Evolutionary conservation across 306 rosid species (phyloP), one percentile per base, ranked within the genome.

Genomic region (Fagus crenata): DNA sequence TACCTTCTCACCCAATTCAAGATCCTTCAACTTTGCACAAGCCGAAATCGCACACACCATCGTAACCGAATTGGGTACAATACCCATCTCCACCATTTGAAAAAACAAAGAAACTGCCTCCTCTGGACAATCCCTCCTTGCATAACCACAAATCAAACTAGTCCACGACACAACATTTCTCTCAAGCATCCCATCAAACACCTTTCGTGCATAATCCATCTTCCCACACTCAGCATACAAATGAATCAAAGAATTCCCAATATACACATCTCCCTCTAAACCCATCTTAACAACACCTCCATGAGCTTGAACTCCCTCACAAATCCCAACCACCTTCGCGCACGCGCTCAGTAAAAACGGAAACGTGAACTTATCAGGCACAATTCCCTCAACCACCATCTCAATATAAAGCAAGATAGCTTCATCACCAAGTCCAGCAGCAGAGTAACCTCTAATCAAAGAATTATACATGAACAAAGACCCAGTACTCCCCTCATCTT

Each of bases 81-180:
- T 69, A 69, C 89, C 90, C 4, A 68, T 78, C 54, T 70, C 86
- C 67, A 91, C 85, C 96, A 93, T 93, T 76, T 86, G 85, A 73
- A 87, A 91, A 82, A 88, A 93, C 75, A 91, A 84, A 75, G 89
- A 83, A 74, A 87, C 89, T 54, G 89, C 96, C 80, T 84, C 91
- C 73, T 84, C 86, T 4, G 86, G 78, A 61, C 49, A 63, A 53
- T 75, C 82, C 72, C 81, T 76, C 75, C 91, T 82, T 43, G 84
- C 85, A 82, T 90, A 89, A 3, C 97, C 97, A 80, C 90, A 90
- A 69, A 90, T 93, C 88, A 93, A 85, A 77, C 91, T 89, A 77
- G 96, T 93, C 98, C 96, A 91, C 14, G 93, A 91, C 86, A 91
- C 91, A 31, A 86, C 97, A 77, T 90, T 92, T 88, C 97, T 90